These are phyloP conservation scores for Allantophomopsis lycopodina DNA, from an alignment of 2,329 filamentous ascomycete species.

Conservation along the genomic window DNA sequence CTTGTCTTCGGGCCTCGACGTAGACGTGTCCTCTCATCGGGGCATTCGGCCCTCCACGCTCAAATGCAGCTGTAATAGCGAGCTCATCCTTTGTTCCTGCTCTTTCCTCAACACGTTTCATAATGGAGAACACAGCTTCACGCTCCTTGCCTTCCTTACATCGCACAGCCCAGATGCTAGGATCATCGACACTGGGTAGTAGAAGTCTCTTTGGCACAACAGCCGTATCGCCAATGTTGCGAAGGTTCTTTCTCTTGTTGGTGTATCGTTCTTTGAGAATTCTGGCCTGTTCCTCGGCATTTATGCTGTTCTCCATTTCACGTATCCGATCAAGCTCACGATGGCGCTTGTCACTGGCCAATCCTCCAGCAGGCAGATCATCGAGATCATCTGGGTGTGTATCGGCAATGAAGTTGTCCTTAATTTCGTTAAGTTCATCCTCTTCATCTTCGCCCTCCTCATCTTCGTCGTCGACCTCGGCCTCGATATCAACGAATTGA, in stretches of 20 bases:
- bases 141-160: slow-evolving; percentile 94
- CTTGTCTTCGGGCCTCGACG: slow-evolving; percentile 77
- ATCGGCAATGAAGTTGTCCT: slow-evolving; percentile 74
- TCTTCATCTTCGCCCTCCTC: slow-evolving; percentile 82
- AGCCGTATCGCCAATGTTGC: slow-evolving; percentile 53
- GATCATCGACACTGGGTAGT: slow-evolving; percentile 86
- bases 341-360: slow-evolving; percentile 84
- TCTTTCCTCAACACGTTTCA: slow-evolving; percentile 77
- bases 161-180: slow-evolving; percentile 86
- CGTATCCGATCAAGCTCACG: slow-evolving; percentile 87
- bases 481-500: slow-evolving; percentile 93
- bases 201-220: slow-evolving; percentile 76
- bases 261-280: slow-evolving; percentile 81
- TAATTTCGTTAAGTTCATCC: slow-evolving; percentile 67
- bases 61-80: slow-evolving; percentile 80
- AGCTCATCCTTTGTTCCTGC: slow-evolving; percentile 66
- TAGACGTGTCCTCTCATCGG: slow-evolving; percentile 93
- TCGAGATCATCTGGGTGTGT: slow-evolving; percentile 82
- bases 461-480: slow-evolving; percentile 89
- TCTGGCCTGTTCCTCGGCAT: slow-evolving; percentile 87
- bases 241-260: slow-evolving; percentile 54
- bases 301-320: slow-evolving; percentile 75
- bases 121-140: slow-evolving; percentile 77
- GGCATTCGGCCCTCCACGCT: slow-evolving; percentile 63
- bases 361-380: slow-evolving; percentile 57